Percentiles rank a stretch among this genome's conserved stretches.
Conservation (phyloP, 1,139 yeast species). For the Diutina scorzettiae region DNA sequence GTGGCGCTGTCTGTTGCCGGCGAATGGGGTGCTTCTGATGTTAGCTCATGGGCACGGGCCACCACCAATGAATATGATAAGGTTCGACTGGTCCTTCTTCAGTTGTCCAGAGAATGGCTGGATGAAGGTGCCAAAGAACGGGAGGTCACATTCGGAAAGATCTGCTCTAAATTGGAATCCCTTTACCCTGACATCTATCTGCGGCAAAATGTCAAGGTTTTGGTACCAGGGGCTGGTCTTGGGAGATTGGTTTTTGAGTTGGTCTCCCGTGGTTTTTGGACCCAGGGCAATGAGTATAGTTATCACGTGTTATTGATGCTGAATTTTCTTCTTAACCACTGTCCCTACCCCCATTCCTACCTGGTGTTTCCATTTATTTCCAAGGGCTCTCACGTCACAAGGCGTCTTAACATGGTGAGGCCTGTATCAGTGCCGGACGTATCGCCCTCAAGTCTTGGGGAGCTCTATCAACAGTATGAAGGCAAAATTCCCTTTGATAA, state of each 20-base stretch:
- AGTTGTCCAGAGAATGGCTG: slow-evolving; percentile 70
- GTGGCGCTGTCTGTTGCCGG: slow-evolving; percentile 37
- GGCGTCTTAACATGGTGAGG: slow-evolving; percentile 34
- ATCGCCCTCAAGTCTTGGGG: slow-evolving; percentile 25
- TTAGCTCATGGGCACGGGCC: slow-evolving; percentile 32
- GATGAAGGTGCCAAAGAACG: slow-evolving; percentile 48
- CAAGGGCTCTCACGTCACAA: slow-evolving; percentile 34
- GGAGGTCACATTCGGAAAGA: slow-evolving; percentile 27
- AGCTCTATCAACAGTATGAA: slow-evolving; percentile 11
- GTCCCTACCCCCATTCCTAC: slow-evolving; percentile 24
- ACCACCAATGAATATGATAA: slow-evolving; percentile 42
- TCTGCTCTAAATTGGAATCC: slow-evolving; percentile 32
- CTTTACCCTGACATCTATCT: slow-evolving; percentile 28
- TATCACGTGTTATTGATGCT: slow-evolving; percentile 71
- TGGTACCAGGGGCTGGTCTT: slow-evolving; percentile 79
- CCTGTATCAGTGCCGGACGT: slow-evolving; percentile 44
- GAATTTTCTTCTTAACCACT: slow-evolving; percentile 47
- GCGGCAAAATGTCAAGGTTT: slow-evolving; percentile 21
- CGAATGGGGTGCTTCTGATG: slow-evolving; percentile 38
- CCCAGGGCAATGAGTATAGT: slow-evolving; percentile 81
- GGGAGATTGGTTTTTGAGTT: slow-evolving; percentile 71
- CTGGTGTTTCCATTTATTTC: slow-evolving; percentile 45
- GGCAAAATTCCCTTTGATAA: slow-evolving; percentile 30
- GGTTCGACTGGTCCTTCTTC: slow-evolving; percentile 50
- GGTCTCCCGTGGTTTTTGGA: slow-evolving; percentile 52